phyloP scores from a whole-genome alignment of 75 land plant genomes.

The Pseudotsuga menziesii region DNA sequence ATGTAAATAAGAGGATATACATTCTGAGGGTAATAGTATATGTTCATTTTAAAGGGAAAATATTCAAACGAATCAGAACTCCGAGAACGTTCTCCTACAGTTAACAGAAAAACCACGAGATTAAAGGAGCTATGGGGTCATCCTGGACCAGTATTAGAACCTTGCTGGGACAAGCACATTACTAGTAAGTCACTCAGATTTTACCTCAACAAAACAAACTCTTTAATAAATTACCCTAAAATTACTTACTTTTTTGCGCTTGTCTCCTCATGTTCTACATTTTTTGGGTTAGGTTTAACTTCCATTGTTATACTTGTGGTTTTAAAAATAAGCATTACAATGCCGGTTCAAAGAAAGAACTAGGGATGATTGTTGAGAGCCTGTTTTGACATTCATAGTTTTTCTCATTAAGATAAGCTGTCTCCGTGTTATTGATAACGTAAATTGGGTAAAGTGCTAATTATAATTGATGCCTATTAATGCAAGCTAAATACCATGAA shows the following conservation, averaged over 20 bases:
- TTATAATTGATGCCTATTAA: too few species aligned
- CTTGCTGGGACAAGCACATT: constrained; percentile 25
- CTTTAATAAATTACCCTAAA: too few species aligned
- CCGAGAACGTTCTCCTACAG: not conserved
- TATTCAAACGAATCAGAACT: not conserved
- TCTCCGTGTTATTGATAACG: too few species aligned
- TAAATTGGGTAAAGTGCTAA: too few species aligned
- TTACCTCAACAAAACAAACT: not conserved
- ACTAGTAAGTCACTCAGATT: constrained; percentile 16
- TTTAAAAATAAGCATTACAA: not conserved
- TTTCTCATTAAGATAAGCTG: too few species aligned
- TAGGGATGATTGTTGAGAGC: too few species aligned
- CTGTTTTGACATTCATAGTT: too few species aligned
- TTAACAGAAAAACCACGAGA: not conserved
- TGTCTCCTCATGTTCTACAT: too few species aligned
- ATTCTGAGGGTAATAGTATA: not conserved
- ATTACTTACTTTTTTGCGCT: too few species aligned
- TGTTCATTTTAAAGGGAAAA: constrained; percentile 1
- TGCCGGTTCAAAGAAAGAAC: not conserved
- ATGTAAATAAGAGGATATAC: not conserved
- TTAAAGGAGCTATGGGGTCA: constrained; percentile 25
- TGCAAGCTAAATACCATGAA: too few species aligned
- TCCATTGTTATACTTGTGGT: too few species aligned
- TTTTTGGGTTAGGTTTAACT: too few species aligned
- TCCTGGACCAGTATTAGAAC: constrained; percentile 14